Conservation (phyloP, 2,329 filamentous ascomycete species). For the Rutstroemia sp. region DNA sequence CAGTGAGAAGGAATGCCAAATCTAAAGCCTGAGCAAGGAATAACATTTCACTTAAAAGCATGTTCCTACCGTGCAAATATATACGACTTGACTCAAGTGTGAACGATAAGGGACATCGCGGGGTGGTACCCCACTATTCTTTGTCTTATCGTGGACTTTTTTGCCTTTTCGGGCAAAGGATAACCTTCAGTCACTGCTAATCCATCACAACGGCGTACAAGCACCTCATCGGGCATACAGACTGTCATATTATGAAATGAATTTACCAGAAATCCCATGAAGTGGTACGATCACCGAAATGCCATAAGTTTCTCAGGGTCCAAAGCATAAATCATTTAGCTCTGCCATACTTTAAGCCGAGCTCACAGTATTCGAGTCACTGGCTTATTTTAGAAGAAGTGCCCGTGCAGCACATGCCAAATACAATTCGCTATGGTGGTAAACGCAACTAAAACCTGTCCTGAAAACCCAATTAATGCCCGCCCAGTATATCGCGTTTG, state of each 20-base stretch:
- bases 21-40: neutral
- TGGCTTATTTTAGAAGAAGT: neutral
- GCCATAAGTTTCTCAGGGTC: no score
- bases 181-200: slow-evolving; percentile 7
- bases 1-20: neutral
- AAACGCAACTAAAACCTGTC: no score
- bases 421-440: no score
- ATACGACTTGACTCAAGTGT: no score
- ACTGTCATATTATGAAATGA: neutral
- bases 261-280: neutral
- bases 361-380: no score
- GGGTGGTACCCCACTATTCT: slow-evolving; percentile 14
- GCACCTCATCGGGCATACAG: slow-evolving; percentile 19
- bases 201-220: slow-evolving; percentile 5
- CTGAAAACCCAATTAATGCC: no score
- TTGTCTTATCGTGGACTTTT: slow-evolving; percentile 24
- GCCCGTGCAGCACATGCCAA: neutral
- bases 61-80: no score
- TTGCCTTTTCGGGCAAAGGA: slow-evolving; percentile 22
- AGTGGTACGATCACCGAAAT: neutral
- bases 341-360: no score
- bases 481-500: no score
- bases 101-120: slow-evolving; percentile 3
- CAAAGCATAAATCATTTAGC: no score
- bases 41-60: neutral